Evolutionary conservation across 192 early-diverging fungal genomes (phyloP).

Genomic region (Coemansia erecta): DNA sequence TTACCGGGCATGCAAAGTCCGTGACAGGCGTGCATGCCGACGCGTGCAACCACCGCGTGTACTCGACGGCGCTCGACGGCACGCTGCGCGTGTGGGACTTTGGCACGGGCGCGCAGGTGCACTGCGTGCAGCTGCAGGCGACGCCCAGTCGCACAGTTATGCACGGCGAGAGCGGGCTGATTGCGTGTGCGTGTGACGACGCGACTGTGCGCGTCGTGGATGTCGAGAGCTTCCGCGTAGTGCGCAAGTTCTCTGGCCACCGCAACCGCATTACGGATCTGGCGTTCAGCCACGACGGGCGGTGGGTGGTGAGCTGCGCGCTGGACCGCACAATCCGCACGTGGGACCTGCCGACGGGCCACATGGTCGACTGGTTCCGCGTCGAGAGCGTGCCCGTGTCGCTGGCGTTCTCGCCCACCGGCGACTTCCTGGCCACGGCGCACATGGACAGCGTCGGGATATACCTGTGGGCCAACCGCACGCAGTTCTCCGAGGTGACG

Average conservation of each 20-base stretch:
- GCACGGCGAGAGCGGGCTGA: conserved; percentile 70
- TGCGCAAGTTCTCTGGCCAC: conserved; percentile 89
- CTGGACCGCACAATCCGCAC: conserved; percentile 88
- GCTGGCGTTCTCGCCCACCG: conserved; percentile 84
- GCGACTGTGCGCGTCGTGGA: conserved; percentile 85
- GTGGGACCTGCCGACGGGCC: conserved; percentile 94
- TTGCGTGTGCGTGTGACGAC: conserved; percentile 87
- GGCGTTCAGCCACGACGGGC: conserved; percentile 88
- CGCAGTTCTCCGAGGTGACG: conserved; percentile 72
- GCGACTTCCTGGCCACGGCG: conserved; percentile 88
- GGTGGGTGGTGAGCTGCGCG: conserved; percentile 82
- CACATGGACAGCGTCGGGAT: conserved; percentile 92
- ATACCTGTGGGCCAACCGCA: conserved; percentile 88
- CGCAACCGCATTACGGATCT: conserved; percentile 83
- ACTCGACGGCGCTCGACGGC: conserved; percentile 79
- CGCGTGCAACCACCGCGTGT: conserved; percentile 65
- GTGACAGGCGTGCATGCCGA: conserved; percentile 80
- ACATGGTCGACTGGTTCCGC: conserved; percentile 82
- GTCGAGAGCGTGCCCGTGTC: conserved; percentile 77
- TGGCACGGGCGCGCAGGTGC: conserved; percentile 58
- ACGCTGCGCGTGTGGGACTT: conserved; percentile 82
- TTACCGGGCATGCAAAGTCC: conserved; percentile 72
- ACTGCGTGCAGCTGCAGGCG: conserved; percentile 65
- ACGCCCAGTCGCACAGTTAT: conserved; percentile 62
- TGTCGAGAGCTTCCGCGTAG: conserved; percentile 71